Percentiles rank a stretch among this genome's conserved stretches.
phyloP scores from a whole-genome alignment of 148 eudicot species.

The Camellia lanceoleosa region DNA sequence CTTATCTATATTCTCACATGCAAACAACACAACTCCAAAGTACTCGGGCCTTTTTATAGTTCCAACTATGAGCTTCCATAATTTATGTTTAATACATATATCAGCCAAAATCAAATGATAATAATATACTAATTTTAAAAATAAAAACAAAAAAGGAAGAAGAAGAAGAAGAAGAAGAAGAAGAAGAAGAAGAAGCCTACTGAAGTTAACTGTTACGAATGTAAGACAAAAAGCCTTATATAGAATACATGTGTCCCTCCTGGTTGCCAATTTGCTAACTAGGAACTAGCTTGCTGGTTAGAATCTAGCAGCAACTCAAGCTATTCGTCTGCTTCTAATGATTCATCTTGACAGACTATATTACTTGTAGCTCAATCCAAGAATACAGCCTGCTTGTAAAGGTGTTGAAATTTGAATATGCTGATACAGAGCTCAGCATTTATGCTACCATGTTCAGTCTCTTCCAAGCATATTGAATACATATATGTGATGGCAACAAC shows the following conservation, averaged over 20 bases:
- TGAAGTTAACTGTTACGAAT: neutral
- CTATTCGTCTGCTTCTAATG: neutral
- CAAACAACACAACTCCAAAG: no score
- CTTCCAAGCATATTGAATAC: no score
- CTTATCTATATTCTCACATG: no score
- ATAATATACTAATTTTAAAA: neutral
- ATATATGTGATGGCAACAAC: no score
- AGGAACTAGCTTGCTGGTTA: no score
- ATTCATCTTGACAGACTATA: neutral
- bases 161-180: neutral
- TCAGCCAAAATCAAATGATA: neutral
- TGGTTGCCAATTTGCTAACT: no score
- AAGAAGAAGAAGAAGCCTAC: neutral
- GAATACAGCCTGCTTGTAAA: neutral
- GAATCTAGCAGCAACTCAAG: neutral
- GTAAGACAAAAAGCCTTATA: neutral
- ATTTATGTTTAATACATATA: neutral
- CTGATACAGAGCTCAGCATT: neutral
- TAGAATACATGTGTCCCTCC: neutral
- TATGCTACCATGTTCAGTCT: neutral
- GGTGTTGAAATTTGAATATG: neutral
- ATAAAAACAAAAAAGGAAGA: no score
- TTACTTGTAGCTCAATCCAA: neutral
- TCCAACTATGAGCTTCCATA: neutral
- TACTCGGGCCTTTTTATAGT: no score